Base-by-base conservation (phyloP, 441 rosid species). In the Omphalea diandra region DNA sequence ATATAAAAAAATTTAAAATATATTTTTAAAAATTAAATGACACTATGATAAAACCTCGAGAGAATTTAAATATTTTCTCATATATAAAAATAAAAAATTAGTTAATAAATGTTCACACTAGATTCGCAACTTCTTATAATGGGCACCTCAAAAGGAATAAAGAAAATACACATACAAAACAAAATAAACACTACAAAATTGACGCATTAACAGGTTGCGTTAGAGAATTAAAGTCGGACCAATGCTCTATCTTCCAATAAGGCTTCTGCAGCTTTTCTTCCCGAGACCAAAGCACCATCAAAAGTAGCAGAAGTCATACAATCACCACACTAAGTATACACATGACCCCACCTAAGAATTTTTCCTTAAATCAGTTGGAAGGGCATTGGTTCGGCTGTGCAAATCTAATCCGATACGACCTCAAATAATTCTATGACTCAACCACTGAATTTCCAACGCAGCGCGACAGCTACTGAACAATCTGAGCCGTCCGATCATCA, bases 361-460 rank as follows among this genome's bases (percentile, higher is more conserved):
- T 73, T 90, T 91, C 70, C 72, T 80, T 80, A 87, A 71, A 73
- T 89, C 83, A 10, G 92, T 90, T 1, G 97, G 98, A 1, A n/a
- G 96, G 93, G 43, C 82, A 71, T 62, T 90, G 97, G 74, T 91
- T 91, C 12, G 98, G 97, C 58, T 94, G 97, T 0, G 98, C 97
- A 32, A 82, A 94, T 20, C 73, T 18, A 4, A 91, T 79, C 71
- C 96, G 65, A 44, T 94, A 94, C 0, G 93, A 89, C 73, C 85
- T 83, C 79, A 91, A 70, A 75, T 88, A 89, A 70, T 55, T 83
- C 98, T 97, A 94, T 2, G 89, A 79, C 70, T 33, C 75, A 58
- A 84, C 93, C 65, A 32, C 46, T 0, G 86, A 67, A 46, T 67
- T 81, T 26, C 84, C 89, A 24, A 90, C 91, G 96, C 97, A 94